phyloP scores from a whole-genome alignment of 495 filamentous ascomycete genomes.

The Paragyromitra xinjiangensis region DNA sequence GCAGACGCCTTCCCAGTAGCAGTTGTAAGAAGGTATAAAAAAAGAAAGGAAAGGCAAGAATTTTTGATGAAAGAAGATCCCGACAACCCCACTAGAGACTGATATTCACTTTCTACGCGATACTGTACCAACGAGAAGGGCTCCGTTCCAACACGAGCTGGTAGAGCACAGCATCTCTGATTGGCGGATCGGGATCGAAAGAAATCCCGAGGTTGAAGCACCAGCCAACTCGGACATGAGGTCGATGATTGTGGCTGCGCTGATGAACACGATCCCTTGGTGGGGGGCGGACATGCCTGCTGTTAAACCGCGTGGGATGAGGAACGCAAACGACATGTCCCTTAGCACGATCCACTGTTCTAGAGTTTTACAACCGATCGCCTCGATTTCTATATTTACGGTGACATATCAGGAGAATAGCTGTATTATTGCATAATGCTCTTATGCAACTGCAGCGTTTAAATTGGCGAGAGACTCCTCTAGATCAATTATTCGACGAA shows the following conservation, averaged over 20 bases:
- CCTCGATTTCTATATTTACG: constrained; percentile 46
- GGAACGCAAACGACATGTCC: constrained; percentile 37
- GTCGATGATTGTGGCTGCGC: constrained; percentile 49
- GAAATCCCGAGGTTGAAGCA: constrained; percentile 49
- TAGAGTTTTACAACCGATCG: constrained; percentile 49
- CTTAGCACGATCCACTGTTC: constrained; percentile 42
- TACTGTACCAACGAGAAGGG: constrained; percentile 39
- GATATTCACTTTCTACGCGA: constrained; percentile 36
- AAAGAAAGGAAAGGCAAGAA: constrained; percentile 40
- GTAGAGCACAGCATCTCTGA: constrained; percentile 11
- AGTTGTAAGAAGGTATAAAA: constrained; percentile 42
- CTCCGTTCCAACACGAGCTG: constrained; percentile 36
- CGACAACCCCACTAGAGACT: constrained; percentile 44
- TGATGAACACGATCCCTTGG: constrained; percentile 43
- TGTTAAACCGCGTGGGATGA: constrained; percentile 46
- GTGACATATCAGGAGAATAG: constrained; percentile 33
- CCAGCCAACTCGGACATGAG: constrained; percentile 39
- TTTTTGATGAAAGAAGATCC: constrained; percentile 42
- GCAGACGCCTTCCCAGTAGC: constrained; percentile 46
- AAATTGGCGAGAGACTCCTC: constrained; percentile 9
- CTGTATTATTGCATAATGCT: constrained; percentile 44
- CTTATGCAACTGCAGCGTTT: constrained; percentile 39
- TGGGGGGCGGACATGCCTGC: constrained; percentile 36
- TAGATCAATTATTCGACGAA: constrained; percentile 6
- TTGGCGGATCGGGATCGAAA: constrained; percentile 51